phyloP scores from a whole-genome alignment of 2,329 filamentous ascomycete species.

The Arthrobotrys conoides region DNA sequence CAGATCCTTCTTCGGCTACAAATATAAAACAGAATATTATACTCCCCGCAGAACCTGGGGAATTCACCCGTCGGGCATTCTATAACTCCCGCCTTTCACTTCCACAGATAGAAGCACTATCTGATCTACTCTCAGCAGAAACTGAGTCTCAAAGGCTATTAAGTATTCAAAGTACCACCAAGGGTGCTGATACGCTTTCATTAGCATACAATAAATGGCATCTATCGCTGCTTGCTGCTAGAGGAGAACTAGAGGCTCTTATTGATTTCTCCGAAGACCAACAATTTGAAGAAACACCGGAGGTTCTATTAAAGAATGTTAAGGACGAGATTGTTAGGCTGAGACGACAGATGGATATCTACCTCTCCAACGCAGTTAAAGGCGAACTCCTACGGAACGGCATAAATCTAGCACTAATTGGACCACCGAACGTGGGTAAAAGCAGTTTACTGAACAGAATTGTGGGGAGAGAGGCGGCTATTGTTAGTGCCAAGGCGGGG shows the following conservation, averaged over 20 bases:
- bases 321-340: conserved; percentile 76
- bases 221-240: conserved; percentile 79
- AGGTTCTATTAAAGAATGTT: conserved; percentile 79
- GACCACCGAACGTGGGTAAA: conserved; percentile 94
- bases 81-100: conserved; percentile 87
- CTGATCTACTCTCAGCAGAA: conserved; percentile 76
- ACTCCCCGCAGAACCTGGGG: conserved; percentile 92
- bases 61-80: conserved; percentile 94
- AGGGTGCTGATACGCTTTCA: conserved; percentile 77
- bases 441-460: conserved; percentile 92
- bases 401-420: conserved; percentile 87
- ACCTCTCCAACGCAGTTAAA: conserved; percentile 82
- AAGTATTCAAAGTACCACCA: conserved; percentile 74
- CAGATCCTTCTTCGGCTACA: not conserved
- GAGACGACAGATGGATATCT: conserved; percentile 75
- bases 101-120: conserved; percentile 81
- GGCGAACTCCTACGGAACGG: conserved; percentile 88
- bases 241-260: conserved; percentile 92
- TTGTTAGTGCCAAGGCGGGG: conserved; percentile 91
- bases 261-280: conserved; percentile 99
- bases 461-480: conserved; percentile 92
- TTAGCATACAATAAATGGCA: conserved; percentile 88
- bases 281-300: conserved; percentile 90
- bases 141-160: conserved; percentile 94
- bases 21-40: conserved; percentile 68